Evolutionary conservation across 352 stramenopile genomes (phyloP).

Genomic region (Phytopythium ostracodes): DNA sequence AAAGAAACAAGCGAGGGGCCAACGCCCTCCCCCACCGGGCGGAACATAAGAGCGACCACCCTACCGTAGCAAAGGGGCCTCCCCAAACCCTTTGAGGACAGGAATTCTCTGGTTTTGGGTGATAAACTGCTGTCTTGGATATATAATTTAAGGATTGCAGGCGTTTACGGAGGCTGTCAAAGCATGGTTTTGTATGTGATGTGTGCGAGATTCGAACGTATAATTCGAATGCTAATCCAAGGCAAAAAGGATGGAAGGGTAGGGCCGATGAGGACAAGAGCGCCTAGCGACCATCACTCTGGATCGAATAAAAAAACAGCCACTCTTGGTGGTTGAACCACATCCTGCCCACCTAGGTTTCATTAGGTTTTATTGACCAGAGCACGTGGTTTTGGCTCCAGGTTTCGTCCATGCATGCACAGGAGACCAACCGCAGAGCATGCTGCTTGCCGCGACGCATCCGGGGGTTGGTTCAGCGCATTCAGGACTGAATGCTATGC

Average conservation of each 20-base stretch:
- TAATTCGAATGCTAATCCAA: constrained; percentile 10
- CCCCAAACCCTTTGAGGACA: background rate
- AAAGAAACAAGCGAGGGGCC: background rate
- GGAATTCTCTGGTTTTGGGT: background rate
- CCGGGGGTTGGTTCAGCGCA: too few species aligned
- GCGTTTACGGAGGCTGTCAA: too few species aligned
- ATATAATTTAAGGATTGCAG: background rate
- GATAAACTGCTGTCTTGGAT: background rate
- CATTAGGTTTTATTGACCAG: background rate
- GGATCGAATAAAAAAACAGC: background rate
- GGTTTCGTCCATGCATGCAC: too few species aligned
- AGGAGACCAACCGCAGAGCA: too few species aligned
- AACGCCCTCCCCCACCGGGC: background rate
- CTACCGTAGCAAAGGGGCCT: too few species aligned
- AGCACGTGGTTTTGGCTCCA: background rate
- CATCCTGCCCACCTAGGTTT: background rate
- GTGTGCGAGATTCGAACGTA: constrained; percentile 14
- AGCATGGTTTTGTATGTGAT: too few species aligned
- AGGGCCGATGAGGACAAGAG: constrained; percentile 13
- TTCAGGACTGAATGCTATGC: too few species aligned
- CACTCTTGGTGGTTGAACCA: constrained; percentile 18
- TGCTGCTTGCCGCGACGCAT: too few species aligned
- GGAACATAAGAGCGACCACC: background rate
- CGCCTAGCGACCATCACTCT: constrained; percentile 19
- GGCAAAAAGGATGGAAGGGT: constrained; percentile 1